phyloP scores from a whole-genome alignment of 495 filamentous ascomycete species.

The Penicillium taxi region DNA sequence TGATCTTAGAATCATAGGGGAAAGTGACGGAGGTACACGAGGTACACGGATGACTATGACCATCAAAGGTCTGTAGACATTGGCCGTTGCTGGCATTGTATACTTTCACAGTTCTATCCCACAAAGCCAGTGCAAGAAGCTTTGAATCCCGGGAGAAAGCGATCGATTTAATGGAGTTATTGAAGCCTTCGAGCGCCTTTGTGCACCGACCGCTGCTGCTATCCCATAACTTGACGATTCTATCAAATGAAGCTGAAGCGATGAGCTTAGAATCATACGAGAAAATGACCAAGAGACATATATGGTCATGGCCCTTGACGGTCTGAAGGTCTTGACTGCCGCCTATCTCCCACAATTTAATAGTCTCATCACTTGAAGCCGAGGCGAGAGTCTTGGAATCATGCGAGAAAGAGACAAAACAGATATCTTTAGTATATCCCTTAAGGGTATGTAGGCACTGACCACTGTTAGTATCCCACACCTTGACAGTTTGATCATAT shows the following conservation, averaged over 20 bases:
- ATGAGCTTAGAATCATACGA: conserved; percentile 15
- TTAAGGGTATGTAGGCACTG: background rate
- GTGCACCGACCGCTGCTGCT: conserved; percentile 13
- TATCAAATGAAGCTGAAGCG: conserved; percentile 13
- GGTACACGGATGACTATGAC: background rate
- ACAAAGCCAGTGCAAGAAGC: conserved; percentile 16
- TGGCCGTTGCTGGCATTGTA: conserved; percentile 18
- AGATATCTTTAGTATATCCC: background rate
- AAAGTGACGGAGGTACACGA: background rate
- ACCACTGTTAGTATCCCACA: conserved; percentile 16
- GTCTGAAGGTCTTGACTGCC: conserved; percentile 18
- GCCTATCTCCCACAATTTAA: conserved; percentile 21
- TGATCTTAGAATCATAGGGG: conserved; percentile 7
- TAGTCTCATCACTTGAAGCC: conserved; percentile 8
- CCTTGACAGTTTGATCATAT: conserved; percentile 12
- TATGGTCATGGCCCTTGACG: conserved; percentile 18
- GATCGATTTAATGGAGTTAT: conserved; percentile 3
- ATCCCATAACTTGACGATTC: conserved; percentile 28
- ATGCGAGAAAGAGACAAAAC: background rate
- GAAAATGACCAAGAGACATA: conserved; percentile 13
- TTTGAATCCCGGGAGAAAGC: conserved; percentile 17
- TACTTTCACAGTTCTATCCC: conserved; percentile 20
- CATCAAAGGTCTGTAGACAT: conserved; percentile 1
- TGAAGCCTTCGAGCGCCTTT: conserved; percentile 23
- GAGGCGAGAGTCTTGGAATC: conserved; percentile 18